Conservation (phyloP, 345 rosid genomes). For the Citrus inodora region DNA sequence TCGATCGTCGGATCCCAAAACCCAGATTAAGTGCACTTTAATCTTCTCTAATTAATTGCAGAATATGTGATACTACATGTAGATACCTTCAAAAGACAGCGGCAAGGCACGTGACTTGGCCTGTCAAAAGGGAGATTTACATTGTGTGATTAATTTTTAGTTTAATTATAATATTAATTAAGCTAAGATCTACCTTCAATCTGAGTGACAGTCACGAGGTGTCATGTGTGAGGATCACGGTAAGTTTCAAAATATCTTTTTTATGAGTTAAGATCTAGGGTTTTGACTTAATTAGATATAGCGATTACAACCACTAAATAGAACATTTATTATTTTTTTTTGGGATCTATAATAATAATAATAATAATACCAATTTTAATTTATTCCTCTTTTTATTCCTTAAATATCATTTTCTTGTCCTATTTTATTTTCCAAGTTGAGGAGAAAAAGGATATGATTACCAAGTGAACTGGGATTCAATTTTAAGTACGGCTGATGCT, state of each 20-base stretch:
- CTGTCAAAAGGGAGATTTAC: not conserved
- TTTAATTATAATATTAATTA: not conserved
- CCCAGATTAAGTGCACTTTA: not conserved
- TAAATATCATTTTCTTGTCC: too few relatives aligned
- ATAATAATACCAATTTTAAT: too few relatives aligned
- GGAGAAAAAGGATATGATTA: not conserved
- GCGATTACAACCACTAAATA: too few relatives aligned
- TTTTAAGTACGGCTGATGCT: slow-evolving; percentile 11
- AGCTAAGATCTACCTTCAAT: not conserved
- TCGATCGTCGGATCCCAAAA: not conserved
- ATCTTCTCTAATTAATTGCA: not conserved
- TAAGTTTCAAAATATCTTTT: too few relatives aligned
- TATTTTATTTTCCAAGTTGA: too few relatives aligned
- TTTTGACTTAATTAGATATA: too few relatives aligned
- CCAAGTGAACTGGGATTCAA: not conserved
- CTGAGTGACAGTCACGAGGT: slow-evolving; percentile 6
- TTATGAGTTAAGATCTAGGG: too few relatives aligned
- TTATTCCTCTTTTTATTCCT: too few relatives aligned
- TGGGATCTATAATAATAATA: too few relatives aligned
- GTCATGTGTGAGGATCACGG: not conserved
- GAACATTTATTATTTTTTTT: too few relatives aligned
- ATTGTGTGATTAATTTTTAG: not conserved
- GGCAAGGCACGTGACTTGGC: slow-evolving; percentile 2
- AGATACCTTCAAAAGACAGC: not conserved
- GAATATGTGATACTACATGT: not conserved